A percentile compares a stretch with the other conserved stretches of the same genome.
Conservation (phyloP, 1,284 basidiomycete species). For the Irpex lacteus region DNA sequence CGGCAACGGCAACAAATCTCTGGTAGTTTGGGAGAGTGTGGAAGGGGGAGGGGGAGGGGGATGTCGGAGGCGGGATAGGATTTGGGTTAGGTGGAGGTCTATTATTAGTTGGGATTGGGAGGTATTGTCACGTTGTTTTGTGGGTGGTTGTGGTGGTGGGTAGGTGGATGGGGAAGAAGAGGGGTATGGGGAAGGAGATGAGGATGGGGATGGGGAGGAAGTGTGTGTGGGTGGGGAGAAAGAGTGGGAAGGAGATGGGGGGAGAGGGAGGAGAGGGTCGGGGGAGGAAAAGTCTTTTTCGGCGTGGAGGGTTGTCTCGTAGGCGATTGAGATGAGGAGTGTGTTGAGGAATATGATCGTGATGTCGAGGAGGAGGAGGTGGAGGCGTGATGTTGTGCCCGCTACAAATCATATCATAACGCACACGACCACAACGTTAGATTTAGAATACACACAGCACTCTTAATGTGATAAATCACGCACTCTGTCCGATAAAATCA, state of each 20-base stretch:
- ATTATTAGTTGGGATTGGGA: constrained; percentile 45
- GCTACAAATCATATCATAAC: constrained; percentile 34
- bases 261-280: constrained; percentile 28
- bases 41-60: constrained; percentile 38
- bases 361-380: constrained; percentile 63
- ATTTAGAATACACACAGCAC: constrained; percentile 15
- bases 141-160: constrained; percentile 10
- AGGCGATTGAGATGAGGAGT: constrained; percentile 62
- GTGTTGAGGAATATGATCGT: constrained; percentile 63
- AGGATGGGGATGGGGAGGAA: no score
- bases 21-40: not conserved
- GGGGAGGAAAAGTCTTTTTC: constrained; percentile 31
- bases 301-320: constrained; percentile 47
- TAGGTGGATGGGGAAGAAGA: no score
- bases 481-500: constrained; percentile 76
- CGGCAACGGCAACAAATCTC: not conserved
- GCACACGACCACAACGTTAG: not conserved
- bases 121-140: constrained; percentile 15
- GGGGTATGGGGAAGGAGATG: no score
- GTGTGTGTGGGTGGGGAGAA: constrained; percentile 15
- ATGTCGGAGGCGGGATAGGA: constrained; percentile 53
- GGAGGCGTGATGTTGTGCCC: constrained; percentile 55
- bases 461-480: no score
- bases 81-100: constrained; percentile 51
- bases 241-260: constrained; percentile 21